Percentiles rank a stretch among this genome's conserved stretches.
Evolutionary conservation across 495 filamentous ascomycete species (phyloP).

Genomic region (Physcia stellaris): DNA sequence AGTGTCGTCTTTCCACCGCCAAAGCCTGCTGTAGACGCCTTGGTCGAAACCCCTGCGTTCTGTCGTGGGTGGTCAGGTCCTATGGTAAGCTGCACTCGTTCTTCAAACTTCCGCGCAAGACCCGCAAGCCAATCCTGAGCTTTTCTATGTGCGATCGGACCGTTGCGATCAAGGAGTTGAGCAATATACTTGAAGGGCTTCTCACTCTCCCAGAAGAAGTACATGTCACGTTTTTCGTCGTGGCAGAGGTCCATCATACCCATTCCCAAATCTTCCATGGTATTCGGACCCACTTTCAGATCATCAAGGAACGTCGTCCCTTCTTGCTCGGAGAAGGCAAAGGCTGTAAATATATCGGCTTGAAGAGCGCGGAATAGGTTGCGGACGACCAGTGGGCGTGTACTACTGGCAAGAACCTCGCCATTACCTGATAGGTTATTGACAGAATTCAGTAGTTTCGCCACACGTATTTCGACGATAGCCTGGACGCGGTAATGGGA

Average conservation of each 20-base stretch:
- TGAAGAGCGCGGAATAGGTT: constrained; percentile 8
- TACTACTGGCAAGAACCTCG: neutral
- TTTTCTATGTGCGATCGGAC: neutral
- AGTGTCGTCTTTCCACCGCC: constrained; percentile 1
- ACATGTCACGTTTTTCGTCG: constrained; percentile 10
- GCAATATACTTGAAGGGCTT: constrained; percentile 2
- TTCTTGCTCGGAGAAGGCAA: constrained; percentile 9
- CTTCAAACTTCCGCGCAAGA: constrained; percentile 5
- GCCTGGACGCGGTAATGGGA: constrained; percentile 1
- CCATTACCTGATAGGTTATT: neutral
- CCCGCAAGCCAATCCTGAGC: constrained; percentile 5
- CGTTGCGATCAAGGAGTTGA: constrained; percentile 2
- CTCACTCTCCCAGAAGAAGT: constrained; percentile 13
- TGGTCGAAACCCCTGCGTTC: no score
- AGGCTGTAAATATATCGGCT: constrained; percentile 11
- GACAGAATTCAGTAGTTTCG: constrained; percentile 5
- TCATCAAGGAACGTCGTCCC: constrained; percentile 6
- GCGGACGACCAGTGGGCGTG: constrained; percentile 6
- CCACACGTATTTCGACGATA: constrained; percentile 4
- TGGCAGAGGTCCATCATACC: constrained; percentile 6
- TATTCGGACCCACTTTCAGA: constrained; percentile 7
- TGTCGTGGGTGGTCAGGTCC: neutral
- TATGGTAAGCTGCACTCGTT: neutral
- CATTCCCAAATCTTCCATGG: constrained; percentile 7
- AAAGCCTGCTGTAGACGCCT: neutral